Conservation (phyloP, 1,139 yeast genomes). For the Yamadazyma sp. region DNA sequence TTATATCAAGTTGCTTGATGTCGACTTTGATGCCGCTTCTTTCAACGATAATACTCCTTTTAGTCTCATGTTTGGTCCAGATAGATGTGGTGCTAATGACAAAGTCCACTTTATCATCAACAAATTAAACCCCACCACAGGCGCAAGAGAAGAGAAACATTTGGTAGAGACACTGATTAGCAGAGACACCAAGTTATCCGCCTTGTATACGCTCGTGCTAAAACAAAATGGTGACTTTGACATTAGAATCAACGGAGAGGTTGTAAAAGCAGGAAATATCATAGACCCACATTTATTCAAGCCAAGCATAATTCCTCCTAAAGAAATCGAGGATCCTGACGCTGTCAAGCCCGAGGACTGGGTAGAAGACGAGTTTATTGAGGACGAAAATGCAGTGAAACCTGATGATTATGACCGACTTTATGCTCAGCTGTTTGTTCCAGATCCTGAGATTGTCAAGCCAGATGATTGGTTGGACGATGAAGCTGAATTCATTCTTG, state of each 20-base stretch:
- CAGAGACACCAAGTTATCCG: slow-evolving; percentile 54
- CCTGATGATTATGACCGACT: slow-evolving; percentile 82
- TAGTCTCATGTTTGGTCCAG: slow-evolving; percentile 94
- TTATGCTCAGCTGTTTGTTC: slow-evolving; percentile 54
- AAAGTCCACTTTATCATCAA: slow-evolving; percentile 75
- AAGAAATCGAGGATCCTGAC: slow-evolving; percentile 56
- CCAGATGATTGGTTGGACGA: slow-evolving; percentile 83
- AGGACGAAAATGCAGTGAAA: slow-evolving; percentile 59
- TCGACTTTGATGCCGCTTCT: slow-evolving; percentile 30
- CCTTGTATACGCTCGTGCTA: slow-evolving; percentile 74
- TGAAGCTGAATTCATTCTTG: slow-evolving; percentile 55
- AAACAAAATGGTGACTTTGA: slow-evolving; percentile 67
- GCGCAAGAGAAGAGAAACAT: slow-evolving; percentile 66
- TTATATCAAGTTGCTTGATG: slow-evolving; percentile 69
- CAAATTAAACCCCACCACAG: slow-evolving; percentile 56
- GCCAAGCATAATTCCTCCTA: slow-evolving; percentile 68
- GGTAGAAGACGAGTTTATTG: slow-evolving; percentile 65
- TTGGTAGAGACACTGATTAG: slow-evolving; percentile 67
- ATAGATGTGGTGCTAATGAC: slow-evolving; percentile 78
- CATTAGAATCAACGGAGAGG: slow-evolving; percentile 78
- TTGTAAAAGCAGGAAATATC: slow-evolving; percentile 67
- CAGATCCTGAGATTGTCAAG: slow-evolving; percentile 63
- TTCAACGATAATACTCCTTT: slow-evolving; percentile 68
- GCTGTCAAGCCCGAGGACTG: slow-evolving; percentile 75
- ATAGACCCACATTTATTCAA: slow-evolving; percentile 50